These are phyloP conservation scores for Aulographum hederae DNA, from an alignment of 2,329 filamentous ascomycete species.

Conservation along the genomic window DNA sequence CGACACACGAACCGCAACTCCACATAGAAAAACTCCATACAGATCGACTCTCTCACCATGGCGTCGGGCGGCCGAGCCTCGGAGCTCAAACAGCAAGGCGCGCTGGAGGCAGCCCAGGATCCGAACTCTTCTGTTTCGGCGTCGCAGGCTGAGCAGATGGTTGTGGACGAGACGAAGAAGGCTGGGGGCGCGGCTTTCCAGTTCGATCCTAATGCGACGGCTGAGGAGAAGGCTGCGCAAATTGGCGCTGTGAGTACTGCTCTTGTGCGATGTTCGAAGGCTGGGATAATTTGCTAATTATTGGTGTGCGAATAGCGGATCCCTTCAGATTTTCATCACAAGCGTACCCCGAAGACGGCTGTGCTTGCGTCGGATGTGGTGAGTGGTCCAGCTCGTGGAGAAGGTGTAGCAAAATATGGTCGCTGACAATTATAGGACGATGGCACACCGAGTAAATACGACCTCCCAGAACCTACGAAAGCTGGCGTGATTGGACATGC, in stretches of 20 bases:
- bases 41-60: not conserved
- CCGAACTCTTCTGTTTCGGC: constrained; percentile 49
- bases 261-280: not conserved
- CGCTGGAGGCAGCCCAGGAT: constrained; percentile 57
- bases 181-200: constrained; percentile 65
- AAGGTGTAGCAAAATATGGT: not conserved
- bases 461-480: constrained; percentile 59
- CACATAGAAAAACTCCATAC: too few species aligned
- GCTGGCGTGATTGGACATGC: constrained; percentile 42
- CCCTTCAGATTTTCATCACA: constrained; percentile 44
- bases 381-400: constrained; percentile 9
- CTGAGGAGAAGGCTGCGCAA: constrained; percentile 70
- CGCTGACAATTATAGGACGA: constrained; percentile 40
- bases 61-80: constrained; percentile 4
- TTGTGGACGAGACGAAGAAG: constrained; percentile 61
- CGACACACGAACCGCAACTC: not conserved
- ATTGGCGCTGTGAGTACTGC: constrained; percentile 47
- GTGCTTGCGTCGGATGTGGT: constrained; percentile 62
- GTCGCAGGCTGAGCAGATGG: constrained; percentile 51
- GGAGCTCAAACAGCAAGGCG: constrained; percentile 70
- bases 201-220: constrained; percentile 71
- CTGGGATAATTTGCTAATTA: not conserved
- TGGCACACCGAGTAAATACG: constrained; percentile 48
- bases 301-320: too few species aligned
- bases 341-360: constrained; percentile 42